A percentile compares a stretch with the other conserved stretches of the same genome.
Conservation (phyloP, 345 rosid species). For the Gossypium turneri region DNA sequence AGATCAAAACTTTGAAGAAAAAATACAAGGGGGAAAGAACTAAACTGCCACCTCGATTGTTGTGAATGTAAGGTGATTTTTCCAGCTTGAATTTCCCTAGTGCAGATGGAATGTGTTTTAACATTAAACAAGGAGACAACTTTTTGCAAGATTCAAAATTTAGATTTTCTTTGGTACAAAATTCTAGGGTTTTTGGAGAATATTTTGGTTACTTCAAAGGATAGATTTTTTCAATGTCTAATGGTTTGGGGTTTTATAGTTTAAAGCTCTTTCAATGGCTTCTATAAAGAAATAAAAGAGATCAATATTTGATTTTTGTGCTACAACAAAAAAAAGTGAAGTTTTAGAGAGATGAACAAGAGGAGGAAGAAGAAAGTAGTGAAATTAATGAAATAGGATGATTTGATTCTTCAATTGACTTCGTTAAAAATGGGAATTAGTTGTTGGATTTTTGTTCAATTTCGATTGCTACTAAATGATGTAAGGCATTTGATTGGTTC, state of each 20-base stretch:
- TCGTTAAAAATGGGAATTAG: conserved; percentile 4
- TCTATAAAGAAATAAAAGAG: neutral
- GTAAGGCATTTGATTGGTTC: conserved; percentile 21
- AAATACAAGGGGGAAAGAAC: conserved; percentile 13
- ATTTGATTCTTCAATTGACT: conserved; percentile 8
- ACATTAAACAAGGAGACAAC: conserved; percentile 48
- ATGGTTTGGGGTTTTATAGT: neutral
- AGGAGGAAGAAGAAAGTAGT: conserved; percentile 25
- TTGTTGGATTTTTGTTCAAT: neutral
- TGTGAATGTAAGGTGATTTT: conserved; percentile 54
- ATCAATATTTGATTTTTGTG: neutral
- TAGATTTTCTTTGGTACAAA: no score
- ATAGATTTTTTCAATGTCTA: neutral
- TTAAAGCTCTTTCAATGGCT: neutral
- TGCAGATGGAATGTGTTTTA: conserved; percentile 70
- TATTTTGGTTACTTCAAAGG: neutral
- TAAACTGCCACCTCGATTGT: conserved; percentile 56
- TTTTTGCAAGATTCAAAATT: neutral
- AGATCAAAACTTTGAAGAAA: conserved; percentile 49
- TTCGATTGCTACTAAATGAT: neutral
- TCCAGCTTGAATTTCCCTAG: conserved; percentile 98
- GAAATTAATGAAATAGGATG: conserved; percentile 15
- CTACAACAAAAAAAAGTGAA: neutral
- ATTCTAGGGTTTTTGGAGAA: neutral
- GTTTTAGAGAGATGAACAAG: neutral